Base-by-base conservation (phyloP, 192 early-diverging fungal genomes). In the Linnemannia zychae region DNA sequence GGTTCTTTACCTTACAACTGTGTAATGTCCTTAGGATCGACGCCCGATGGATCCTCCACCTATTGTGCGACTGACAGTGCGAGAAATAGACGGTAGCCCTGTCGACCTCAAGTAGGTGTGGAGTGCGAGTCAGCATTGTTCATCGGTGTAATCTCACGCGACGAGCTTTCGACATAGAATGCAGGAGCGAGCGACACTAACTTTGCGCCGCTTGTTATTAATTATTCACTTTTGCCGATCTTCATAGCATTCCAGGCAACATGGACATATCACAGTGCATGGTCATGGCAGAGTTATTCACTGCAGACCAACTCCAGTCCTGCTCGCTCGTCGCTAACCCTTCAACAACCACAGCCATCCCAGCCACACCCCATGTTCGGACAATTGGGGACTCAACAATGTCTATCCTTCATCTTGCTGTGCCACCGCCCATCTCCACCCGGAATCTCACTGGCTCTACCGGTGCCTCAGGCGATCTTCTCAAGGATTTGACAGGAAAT, bases 391-490 rank as follows among this genome's bases (percentile, higher is more conserved):
- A 81, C 11, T 73, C 71, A 2, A 81, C 73, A 33, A 81, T 81
- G 79, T 70, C 73, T 28, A 53, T 81, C 36, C 68, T 81, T 2
- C 74, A 81, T 22, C 53, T 81, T 9, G 70, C 73, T 11, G 38
- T 40, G 4, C 28, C 37, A 0, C 72, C 79, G 15, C 87, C 87
- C 18, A 67, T 86, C 4, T 53, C 85, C 0, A 90, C 80, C 24
- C 91, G 93, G 31, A 95, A 94, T 52, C 77, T 96, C 18, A 93
- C 94, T 11, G 94, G 95, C 40, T 89, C 91, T 22, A 87, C 88
- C 13, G 89, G 90, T 12, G 91, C 93, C 3, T 93, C 92, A 13
- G 93, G 93, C 13, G 91, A 91, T 78, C 84, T 93, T 38, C 86
- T 96, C 22, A 92, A 89, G 78, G 91, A 94, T 82, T 72, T 91